Evolutionary conservation across 257 asterid species (phyloP), one percentile per base, ranked within the genome.

Genomic region (Apocynum venetum): DNA sequence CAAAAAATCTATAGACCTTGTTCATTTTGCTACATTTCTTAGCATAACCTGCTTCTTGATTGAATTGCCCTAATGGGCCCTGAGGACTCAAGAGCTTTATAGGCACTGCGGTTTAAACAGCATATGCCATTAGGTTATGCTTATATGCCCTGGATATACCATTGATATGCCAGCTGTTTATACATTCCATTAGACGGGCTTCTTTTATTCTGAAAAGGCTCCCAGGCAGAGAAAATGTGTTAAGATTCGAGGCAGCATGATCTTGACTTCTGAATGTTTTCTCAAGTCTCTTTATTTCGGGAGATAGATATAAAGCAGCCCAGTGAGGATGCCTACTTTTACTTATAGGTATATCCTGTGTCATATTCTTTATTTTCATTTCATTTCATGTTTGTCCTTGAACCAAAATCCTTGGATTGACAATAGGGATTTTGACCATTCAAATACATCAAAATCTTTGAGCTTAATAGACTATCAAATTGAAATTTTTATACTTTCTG

Each of bases 171-270:
- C 75, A 10, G 20, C 60, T 35, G 17, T 17, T 14, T 46, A 71
- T 15, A 9, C n/a, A 12, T 72, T 38, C 59, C 75, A 10, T 25
- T 25, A 25, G 31, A 25, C 31, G 31, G 31, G 31, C 31, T 25
- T 25, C 31, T 25, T 25, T 25, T 25, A 25, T 25, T 25, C 20
- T 47, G 61, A 19, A 79, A 63, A 41, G 8, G 66, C 20, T 47
- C 40, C 25, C 4, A 3, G 61, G 10, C 55, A 41, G 56, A 47
- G 43, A 55, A 35, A 7, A 25, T 52, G 55, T 41, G 52, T 41
- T 74, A n/a, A 53, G 82, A 79, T 79, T 79, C 82, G 43, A 31
- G 47, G 75, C 31, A 64, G 69, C 82, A 79, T 73, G 56, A 79
- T 74, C 79, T 53, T 72, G 74, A 73, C 82, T 25, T 73, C 6